Base-by-base conservation (phyloP, 225 moss, liverwort and hornwort genomes). In the Asterella californica region DNA sequence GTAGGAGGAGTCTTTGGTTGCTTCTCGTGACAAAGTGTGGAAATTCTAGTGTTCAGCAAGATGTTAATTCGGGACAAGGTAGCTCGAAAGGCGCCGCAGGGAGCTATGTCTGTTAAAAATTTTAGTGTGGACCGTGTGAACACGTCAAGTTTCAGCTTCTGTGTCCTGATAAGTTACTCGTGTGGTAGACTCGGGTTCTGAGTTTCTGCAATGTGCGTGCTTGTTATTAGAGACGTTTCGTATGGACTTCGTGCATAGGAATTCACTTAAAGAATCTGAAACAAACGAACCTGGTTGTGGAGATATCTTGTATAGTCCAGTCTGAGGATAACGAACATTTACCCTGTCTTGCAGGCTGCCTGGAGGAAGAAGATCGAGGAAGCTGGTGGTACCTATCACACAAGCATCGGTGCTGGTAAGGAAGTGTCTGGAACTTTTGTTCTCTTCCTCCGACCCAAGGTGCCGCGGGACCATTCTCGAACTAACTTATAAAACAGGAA, bases 331-430 rank as follows among this genome's bases (percentile, higher is more conserved):
- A 27, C 12, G n/a, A 46, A 0, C n/a, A 27, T 27, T 71, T 46
- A 48, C 47, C 49, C 29, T 76, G 37, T 75, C 4, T 69, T 59
- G 61, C 87, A 99, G 97, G 89, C 92, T 55, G 91, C 87, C 78
- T 83, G 89, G 74, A 95, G 89, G 87, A 88, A 84, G 83, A 82
- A 77, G 85, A 82, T 99, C 62, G 93, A 93, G 77, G 86, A 77
- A 77, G 95, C 91, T 86, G 95, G 95, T 72, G 99, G 95, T 63
- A 91, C 84, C 47, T 82, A 86, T 77, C 87, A 90, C 72, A 87
- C 93, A 65, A 90, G 84, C 77, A 77, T 91, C 78, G 85, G 77
- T 30, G 89, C 80, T 63, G 84, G 84, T 86, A 78, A 57, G 78
- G 25, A 32, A 62, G 42, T 59, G 5, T 60, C 12, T 6, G 59